Conservation (phyloP, 2,329 filamentous ascomycete genomes). For the Penicillium carneum region DNA sequence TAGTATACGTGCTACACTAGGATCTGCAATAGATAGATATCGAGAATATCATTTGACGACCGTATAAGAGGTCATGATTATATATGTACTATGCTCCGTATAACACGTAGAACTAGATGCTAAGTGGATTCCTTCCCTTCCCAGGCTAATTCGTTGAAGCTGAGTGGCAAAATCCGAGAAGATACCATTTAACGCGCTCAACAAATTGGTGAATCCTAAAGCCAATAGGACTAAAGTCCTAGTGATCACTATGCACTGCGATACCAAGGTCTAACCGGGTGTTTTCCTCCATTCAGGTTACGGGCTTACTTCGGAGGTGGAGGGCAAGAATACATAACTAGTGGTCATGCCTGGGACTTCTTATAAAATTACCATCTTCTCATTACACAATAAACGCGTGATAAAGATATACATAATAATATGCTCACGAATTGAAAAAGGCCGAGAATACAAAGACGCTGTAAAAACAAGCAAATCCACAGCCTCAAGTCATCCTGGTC, state of each 20-base stretch:
- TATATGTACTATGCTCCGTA: background rate
- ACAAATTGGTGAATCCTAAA: constrained; percentile 45
- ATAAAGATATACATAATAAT: constrained; percentile 3
- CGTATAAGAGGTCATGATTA: background rate
- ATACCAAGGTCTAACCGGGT: background rate
- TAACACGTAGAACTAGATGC: background rate
- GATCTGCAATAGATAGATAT: background rate
- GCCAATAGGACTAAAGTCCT: too few relatives aligned
- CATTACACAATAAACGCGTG: background rate
- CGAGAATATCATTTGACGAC: background rate
- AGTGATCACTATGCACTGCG: too few relatives aligned
- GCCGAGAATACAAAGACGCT: constrained; percentile 11
- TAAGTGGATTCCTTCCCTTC: constrained; percentile 31
- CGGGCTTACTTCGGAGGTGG: background rate
- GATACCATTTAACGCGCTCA: constrained; percentile 66
- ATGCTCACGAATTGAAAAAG: background rate
- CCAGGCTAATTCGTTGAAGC: constrained; percentile 61
- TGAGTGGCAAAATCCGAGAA: constrained; percentile 51
- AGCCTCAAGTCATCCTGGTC: background rate
- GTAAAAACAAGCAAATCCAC: constrained; percentile 5
- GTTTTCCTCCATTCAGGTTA: constrained; percentile 13
- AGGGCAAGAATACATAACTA: background rate
- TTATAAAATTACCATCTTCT: background rate
- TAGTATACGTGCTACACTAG: background rate
- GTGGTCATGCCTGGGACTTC: background rate